These are phyloP conservation scores for Pterocarpus santalinus DNA, from an alignment of 306 rosid species.

Conservation along the genomic window DNA sequence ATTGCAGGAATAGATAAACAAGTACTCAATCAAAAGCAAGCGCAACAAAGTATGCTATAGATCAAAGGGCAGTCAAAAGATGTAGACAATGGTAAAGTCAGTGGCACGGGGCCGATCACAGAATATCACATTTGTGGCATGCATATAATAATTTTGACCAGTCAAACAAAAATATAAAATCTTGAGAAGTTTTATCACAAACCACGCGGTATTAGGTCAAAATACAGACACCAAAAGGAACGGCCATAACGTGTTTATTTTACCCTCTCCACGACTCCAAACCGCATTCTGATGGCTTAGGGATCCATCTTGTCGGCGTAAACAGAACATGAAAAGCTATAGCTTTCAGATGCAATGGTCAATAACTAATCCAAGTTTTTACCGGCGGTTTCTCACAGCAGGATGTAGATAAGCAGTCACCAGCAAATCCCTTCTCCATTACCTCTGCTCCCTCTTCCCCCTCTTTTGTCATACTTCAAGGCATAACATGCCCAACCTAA, in stretches of 20 bases:
- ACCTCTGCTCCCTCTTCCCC: no score
- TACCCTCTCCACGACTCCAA: neutral
- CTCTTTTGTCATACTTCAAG: no score
- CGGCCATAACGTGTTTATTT: neutral
- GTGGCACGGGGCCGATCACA: neutral
- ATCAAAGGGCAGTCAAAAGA: constrained; percentile 11
- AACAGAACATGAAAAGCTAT: neutral
- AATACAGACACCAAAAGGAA: neutral
- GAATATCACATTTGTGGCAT: constrained; percentile 3
- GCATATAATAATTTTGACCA: constrained; percentile 7
- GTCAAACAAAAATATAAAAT: neutral
- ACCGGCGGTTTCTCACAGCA: no score
- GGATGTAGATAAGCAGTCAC: no score
- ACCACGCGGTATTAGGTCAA: neutral
- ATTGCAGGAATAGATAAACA: neutral
- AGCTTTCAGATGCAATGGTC: neutral
- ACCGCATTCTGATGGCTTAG: neutral
- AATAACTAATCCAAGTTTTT: neutral
- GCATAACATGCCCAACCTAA: no score
- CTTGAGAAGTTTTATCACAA: neutral
- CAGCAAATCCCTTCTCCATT: no score
- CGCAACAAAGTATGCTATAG: neutral
- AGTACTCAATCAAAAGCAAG: constrained; percentile 6
- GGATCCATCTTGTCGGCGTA: neutral
- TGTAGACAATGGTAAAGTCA: neutral